Evolutionary conservation across 768 basidiomycete species (phyloP), one percentile per base, ranked within the genome.

Genomic region (Gloeopeniophorella convolvens): DNA sequence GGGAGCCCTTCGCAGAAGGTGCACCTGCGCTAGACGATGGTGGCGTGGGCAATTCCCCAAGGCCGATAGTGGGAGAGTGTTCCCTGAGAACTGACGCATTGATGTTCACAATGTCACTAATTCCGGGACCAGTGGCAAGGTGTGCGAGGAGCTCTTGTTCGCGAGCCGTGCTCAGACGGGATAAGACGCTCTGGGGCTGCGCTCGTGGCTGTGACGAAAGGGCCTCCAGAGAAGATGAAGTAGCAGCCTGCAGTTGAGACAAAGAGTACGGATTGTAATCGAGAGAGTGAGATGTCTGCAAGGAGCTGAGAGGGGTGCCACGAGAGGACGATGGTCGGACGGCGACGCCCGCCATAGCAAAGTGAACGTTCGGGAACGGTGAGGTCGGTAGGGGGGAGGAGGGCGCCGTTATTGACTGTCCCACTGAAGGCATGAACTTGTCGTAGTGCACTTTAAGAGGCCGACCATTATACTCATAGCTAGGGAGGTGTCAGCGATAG

Each of bases 391-490:
- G 35, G 16, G 56, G 56, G 13, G 56, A 56, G 16, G 55, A 58
- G 12, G 56, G 56, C 16, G 53, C 56, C n/a, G 56, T 54, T 31
- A 43, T 21, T 1, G 54, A 34, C 23, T 49, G 56, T 18, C 51
- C 51, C 15, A 36, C 42, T 68, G 78, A 63, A 5, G 65, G 59
- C 2, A 79, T 72, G 63, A 83, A 91, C 65, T 85, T 88, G 73
- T 98, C 95, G 62, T 83, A 88, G 63, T 92, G 88, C 10, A 97
- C 95, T 63, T 93, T 93, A 34, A 97, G 75, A 8, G 75, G 70
- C 23, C 91, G 82, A 4, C 92, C 92, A 61, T 89, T 89, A 60
- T 86, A 89, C 57, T 96, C 93, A 60, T 82, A 89, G 26, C 92
- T 95, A 30, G 53, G 50, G 39, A 31, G 2, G 27, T 24, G 36